A percentile compares a stretch with the other conserved stretches of the same genome.
Evolutionary conservation across 306 rosid genomes (phyloP).

Genomic region (Potentilla sterilis): DNA sequence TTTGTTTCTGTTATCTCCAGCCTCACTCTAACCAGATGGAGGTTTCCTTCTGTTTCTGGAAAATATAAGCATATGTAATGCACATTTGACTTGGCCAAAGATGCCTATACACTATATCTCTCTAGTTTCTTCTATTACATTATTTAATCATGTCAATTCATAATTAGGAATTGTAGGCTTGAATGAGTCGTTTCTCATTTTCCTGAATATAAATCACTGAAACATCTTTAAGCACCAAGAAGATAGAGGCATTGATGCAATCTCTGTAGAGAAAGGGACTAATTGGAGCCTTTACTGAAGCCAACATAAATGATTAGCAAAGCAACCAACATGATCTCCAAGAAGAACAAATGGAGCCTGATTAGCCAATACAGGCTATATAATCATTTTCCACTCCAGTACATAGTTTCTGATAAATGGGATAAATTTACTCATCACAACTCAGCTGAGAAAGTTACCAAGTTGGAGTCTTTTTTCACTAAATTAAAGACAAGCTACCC

Average conservation of each 20-base stretch:
- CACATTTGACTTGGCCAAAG: conserved; percentile 47
- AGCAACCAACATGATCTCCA: conserved; percentile 2
- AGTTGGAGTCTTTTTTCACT: neutral
- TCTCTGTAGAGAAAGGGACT: conserved; percentile 16
- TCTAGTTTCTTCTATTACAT: conserved; percentile 12
- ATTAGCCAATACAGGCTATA: neutral
- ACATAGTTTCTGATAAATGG: neutral
- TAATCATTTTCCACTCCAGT: neutral
- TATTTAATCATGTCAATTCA: conserved; percentile 15
- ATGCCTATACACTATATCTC: conserved; percentile 20
- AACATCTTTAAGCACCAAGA: neutral
- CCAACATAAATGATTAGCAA: conserved; percentile 2
- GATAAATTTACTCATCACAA: neutral
- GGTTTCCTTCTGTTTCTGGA: conserved; percentile 9
- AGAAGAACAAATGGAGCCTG: neutral
- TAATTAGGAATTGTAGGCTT: conserved; percentile 4
- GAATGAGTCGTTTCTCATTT: conserved; percentile 24
- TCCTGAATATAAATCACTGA: neutral
- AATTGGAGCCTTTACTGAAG: conserved; percentile 11
- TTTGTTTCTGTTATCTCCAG: conserved; percentile 39
- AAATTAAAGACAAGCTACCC: neutral
- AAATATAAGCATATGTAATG: neutral
- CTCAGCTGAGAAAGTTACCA: neutral
- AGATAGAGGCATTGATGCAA: conserved; percentile 20
- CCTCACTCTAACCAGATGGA: conserved; percentile 46